Evolutionary conservation across 805 yeast genomes (phyloP).

Genomic region (Candida namnaoensis): DNA sequence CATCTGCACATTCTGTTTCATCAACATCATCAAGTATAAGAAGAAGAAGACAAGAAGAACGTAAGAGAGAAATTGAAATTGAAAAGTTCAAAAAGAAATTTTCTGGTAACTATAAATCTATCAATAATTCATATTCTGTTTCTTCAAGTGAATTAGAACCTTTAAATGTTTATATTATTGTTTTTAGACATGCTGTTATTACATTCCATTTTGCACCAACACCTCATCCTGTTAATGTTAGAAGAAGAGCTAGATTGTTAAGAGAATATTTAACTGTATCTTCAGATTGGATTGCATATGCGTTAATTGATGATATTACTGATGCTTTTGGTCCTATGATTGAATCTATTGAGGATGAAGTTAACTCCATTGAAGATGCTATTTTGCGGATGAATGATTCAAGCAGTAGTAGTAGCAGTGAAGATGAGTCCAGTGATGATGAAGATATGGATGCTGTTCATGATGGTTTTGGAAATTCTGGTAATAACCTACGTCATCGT

Average conservation of each 20-base stretch:
- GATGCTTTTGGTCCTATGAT: conserved; percentile 98
- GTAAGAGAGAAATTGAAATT: conserved; percentile 20
- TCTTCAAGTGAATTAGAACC: conserved; percentile 60
- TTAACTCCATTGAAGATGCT: conserved; percentile 88
- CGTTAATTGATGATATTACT: conserved; percentile 91
- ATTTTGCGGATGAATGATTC: conserved; percentile 76
- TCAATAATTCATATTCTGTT: conserved; percentile 9
- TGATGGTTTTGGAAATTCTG: no score
- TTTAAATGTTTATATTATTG: conserved; percentile 85
- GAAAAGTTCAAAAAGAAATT: conserved; percentile 28
- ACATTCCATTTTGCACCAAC: conserved; percentile 94
- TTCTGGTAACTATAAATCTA: conserved; percentile 34
- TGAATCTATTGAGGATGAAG: conserved; percentile 89
- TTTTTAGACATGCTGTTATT: conserved; percentile 82
- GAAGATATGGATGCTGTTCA: conserved; percentile 23
- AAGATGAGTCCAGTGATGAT: conserved; percentile 23
- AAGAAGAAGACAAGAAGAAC: conserved; percentile 10
- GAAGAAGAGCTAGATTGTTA: conserved; percentile 83
- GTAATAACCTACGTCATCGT: no score
- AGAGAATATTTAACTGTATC: conserved; percentile 84
- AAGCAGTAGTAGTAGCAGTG: conserved; percentile 35
- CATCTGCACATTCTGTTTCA: conserved; percentile 4
- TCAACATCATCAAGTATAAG: conserved; percentile 15
- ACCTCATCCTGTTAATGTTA: conserved; percentile 92
- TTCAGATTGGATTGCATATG: conserved; percentile 96